phyloP scores from a whole-genome alignment of 169 alveolate genomes.

The Eimeria necatrix region DNA sequence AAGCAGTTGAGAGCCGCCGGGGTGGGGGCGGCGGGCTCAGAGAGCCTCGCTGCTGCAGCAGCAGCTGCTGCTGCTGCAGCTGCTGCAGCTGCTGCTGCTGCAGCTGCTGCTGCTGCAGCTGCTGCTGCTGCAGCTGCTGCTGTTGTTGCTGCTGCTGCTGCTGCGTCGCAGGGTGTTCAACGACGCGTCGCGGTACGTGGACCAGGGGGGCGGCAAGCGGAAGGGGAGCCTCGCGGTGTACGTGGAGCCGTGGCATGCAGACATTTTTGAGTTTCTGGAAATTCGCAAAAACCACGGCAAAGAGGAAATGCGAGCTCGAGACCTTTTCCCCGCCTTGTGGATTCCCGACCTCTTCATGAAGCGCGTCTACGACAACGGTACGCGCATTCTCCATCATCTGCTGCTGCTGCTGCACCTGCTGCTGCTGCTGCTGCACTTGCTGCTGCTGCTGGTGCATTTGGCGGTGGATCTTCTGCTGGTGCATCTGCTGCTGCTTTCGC shows the following conservation, averaged over 20 bases:
- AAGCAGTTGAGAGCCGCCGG: background rate
- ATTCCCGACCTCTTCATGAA: conserved; percentile 99
- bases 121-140: conserved; percentile 9
- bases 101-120: background rate
- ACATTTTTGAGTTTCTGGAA: conserved; percentile 96
- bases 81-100: background rate
- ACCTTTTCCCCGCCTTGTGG: conserved; percentile 99
- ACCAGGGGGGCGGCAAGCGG: conserved; percentile 96
- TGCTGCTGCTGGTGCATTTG: too few species aligned
- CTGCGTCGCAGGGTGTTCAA: conserved; percentile 80
- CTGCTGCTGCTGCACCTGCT: too few species aligned
- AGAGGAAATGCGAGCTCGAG: conserved; percentile 99
- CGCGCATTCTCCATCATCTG: conserved; percentile 88
- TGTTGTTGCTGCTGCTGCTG: background rate
- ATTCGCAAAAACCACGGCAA: conserved; percentile 98
- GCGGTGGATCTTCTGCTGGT: too few species aligned
- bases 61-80: background rate
- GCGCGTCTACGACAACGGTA: conserved; percentile 96
- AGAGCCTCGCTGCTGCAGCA: too few species aligned
- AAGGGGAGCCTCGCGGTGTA: conserved; percentile 99
- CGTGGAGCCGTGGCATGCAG: conserved; percentile 99
- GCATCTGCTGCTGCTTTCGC: too few species aligned
- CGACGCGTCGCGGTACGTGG: conserved; percentile 89
- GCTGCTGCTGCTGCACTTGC: too few species aligned
- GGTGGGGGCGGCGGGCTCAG: background rate